Base-by-base conservation (phyloP, 2,329 filamentous ascomycete genomes). In the Claviceps humidiphila region DNA sequence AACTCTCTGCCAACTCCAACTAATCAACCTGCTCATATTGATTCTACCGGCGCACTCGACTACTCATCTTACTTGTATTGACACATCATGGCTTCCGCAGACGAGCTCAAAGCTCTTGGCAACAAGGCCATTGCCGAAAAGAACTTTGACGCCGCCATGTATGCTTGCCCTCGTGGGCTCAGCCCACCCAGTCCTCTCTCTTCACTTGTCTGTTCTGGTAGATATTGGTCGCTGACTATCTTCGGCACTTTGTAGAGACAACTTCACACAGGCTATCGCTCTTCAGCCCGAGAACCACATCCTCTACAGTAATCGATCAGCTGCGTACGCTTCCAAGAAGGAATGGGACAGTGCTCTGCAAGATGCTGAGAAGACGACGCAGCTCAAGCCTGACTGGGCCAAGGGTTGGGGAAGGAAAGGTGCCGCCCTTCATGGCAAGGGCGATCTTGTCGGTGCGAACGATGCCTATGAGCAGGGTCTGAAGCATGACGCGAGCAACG, bases 121-220 rank as follows among this genome's bases (percentile, higher is more conserved):
- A 98, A 98, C 78, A 95, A 95, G 77, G 90, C 94, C 71, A 98
- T 98, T 71, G 85, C 89, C 59, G 89, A 88, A 57, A 97, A 97
- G 80, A 89, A 97, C 72, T 98, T 95, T 69, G 80, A 89, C 64
- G 89, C 91, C 69, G 93, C 93, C 65, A 82, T 95, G 91, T 97
- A 80, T 72, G 88, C 82, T 52, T 9, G 11, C 37, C 9, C 1
- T 20, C 6, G 30, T 38, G 37, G 13, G n/a, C 38, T 37, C 40
- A n/a, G 6, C 39, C 16, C 14, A 16, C 39, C n/a, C 17, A 37
- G 34, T 26, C 5, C 20, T 22, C 22, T 22, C 22, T 3, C 22
- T 39, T 22, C 4, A 20, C 9, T 39, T 39, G 5, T 20, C 20
- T 6, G 16, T 17, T 40, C 3, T 30, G 8, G 5, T 22, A 37